Evolutionary conservation across 345 rosid species (phyloP).

Genomic region (Melastoma malabathricum): DNA sequence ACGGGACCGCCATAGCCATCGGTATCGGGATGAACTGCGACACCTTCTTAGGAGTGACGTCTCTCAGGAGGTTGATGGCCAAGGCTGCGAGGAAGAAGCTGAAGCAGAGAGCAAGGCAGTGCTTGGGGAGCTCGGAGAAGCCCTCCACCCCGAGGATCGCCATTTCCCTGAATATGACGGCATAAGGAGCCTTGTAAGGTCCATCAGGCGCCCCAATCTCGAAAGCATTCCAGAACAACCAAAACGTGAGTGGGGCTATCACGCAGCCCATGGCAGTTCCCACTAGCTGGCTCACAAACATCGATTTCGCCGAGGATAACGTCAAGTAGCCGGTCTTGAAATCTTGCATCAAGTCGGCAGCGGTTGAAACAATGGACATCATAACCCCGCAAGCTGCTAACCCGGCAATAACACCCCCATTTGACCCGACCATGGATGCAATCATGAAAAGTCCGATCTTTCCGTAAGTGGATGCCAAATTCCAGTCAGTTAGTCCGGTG

Average conservation of each 20-base stretch:
- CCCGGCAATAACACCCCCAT: slow-evolving; percentile 86
- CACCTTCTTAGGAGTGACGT: slow-evolving; percentile 45
- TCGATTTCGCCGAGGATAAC: slow-evolving; percentile 74
- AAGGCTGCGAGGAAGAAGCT: slow-evolving; percentile 62
- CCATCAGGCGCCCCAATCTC: slow-evolving; percentile 80
- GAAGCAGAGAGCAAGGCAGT: slow-evolving; percentile 59
- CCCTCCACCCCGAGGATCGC: slow-evolving; percentile 76
- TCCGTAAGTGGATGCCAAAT: slow-evolving; percentile 68
- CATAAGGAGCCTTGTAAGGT: slow-evolving; percentile 79
- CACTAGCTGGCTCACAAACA: slow-evolving; percentile 75
- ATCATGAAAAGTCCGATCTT: slow-evolving; percentile 83
- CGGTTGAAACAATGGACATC: slow-evolving; percentile 91
- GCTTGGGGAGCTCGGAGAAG: slow-evolving; percentile 66
- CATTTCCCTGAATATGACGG: slow-evolving; percentile 80
- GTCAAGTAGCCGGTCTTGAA: slow-evolving; percentile 88
- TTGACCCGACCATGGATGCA: slow-evolving; percentile 63
- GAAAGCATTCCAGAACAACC: slow-evolving; percentile 79
- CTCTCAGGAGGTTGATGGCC: slow-evolving; percentile 51
- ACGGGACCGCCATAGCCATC: slow-evolving; percentile 88
- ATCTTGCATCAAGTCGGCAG: slow-evolving; percentile 97
- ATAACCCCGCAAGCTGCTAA: slow-evolving; percentile 78
- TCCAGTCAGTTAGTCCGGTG: slow-evolving; percentile 83
- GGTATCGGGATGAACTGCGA: slow-evolving; percentile 81
- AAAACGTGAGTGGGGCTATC: slow-evolving; percentile 79
- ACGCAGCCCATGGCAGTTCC: slow-evolving; percentile 94